A percentile compares a stretch with the other conserved stretches of the same genome.
Conservation (phyloP, 345 rosid species). For the Pugionium dolabratum region DNA sequence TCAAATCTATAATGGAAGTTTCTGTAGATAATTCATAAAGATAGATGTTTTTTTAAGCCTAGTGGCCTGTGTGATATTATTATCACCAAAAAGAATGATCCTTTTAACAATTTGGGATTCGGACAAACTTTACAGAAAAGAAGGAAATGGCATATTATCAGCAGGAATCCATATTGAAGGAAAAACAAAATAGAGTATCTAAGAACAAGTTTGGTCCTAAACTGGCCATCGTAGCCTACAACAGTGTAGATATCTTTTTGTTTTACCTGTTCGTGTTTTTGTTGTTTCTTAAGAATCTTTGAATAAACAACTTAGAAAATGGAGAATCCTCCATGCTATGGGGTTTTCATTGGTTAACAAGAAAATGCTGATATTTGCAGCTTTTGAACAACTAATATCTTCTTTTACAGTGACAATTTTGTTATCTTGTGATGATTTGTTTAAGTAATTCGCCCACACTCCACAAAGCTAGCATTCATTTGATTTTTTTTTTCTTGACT, state of each 20-base stretch:
- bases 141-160: background rate
- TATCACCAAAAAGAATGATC: constrained; percentile 32
- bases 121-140: too few species aligned
- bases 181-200: constrained; percentile 7
- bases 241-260: constrained; percentile 11
- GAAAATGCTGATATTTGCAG: too few species aligned
- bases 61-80: constrained; percentile 39
- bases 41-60: constrained; percentile 24
- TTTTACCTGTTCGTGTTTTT: constrained; percentile 1
- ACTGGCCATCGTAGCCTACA: constrained; percentile 22
- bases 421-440: too few species aligned
- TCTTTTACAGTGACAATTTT: too few species aligned
- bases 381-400: too few species aligned
- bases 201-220: constrained; percentile 29
- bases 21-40: constrained; percentile 31
- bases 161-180: constrained; percentile 30
- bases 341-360: constrained; percentile 25
- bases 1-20: constrained; percentile 29
- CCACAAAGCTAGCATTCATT: too few species aligned
- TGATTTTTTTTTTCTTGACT: too few species aligned
- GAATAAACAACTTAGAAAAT: constrained; percentile 12
- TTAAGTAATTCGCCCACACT: too few species aligned
- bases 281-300: constrained; percentile 32
- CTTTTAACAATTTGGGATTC: constrained; percentile 6
- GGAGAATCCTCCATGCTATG: constrained; percentile 37